These are phyloP conservation scores for Rehmannia glutinosa DNA, from an alignment of 257 asterid species.

Conservation along the genomic window DNA sequence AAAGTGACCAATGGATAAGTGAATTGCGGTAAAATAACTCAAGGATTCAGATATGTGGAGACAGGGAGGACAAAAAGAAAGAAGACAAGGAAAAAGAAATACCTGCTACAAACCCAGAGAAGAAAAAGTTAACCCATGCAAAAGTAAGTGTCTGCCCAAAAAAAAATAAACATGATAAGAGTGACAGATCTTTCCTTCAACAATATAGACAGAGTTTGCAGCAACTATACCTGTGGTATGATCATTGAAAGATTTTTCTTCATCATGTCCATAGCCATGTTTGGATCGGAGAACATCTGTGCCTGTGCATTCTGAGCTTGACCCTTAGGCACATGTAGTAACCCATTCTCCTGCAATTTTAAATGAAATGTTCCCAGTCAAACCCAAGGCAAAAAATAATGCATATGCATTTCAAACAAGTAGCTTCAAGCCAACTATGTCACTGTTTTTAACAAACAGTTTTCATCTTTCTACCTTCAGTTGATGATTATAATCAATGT, in stretches of 20 bases:
- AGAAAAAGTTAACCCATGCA: constrained; percentile 98
- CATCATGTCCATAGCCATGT: constrained; percentile 99
- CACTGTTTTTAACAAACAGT: too few relatives aligned
- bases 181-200: not conserved
- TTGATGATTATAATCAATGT: too few relatives aligned
- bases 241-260: constrained; percentile 93
- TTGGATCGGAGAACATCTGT: constrained; percentile 97
- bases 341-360: constrained; percentile 75
- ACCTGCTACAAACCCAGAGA: constrained; percentile 99
- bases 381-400: too few relatives aligned
- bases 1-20: too few relatives aligned
- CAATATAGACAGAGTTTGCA: constrained; percentile 7
- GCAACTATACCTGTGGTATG: constrained; percentile 75
- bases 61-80: constrained; percentile 8
- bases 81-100: constrained; percentile 10
- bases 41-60: not conserved
- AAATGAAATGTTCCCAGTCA: constrained; percentile 12
- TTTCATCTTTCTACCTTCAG: too few relatives aligned
- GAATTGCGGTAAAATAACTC: too few relatives aligned
- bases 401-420: too few relatives aligned
- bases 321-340: constrained; percentile 81
- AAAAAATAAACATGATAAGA: constrained; percentile 19
- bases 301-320: constrained; percentile 91
- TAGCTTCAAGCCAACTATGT: too few relatives aligned
- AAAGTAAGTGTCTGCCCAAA: constrained; percentile 79